Evolutionary conservation across 2,329 filamentous ascomycete species (phyloP).

Genomic region (Aspergillus clavatus): DNA sequence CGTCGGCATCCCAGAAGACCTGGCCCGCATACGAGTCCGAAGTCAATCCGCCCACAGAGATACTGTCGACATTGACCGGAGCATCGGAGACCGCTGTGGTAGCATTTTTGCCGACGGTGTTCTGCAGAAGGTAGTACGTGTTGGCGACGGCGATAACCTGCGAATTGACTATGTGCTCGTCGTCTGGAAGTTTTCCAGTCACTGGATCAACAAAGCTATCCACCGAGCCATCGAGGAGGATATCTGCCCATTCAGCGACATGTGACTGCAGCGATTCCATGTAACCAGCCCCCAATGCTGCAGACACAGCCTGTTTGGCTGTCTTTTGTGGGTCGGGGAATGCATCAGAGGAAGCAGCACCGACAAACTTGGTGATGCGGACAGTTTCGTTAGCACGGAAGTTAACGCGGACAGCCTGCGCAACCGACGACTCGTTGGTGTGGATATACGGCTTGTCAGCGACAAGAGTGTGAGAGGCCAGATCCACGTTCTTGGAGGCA

Average conservation of each 20-base stretch:
- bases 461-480: conserved; percentile 42
- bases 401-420: conserved; percentile 53
- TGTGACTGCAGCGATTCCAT: conserved; percentile 53
- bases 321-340: conserved; percentile 54
- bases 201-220: conserved; percentile 57
- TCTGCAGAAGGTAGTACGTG: conserved; percentile 46
- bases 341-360: conserved; percentile 63
- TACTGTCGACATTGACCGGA: conserved; percentile 56
- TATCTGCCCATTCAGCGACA: conserved; percentile 55
- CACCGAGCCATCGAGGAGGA: conserved; percentile 58
- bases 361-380: conserved; percentile 62
- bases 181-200: conserved; percentile 54
- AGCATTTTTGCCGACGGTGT: conserved; percentile 51
- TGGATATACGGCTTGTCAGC: conserved; percentile 47
- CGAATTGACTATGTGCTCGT: conserved; percentile 53
- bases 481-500: conserved; percentile 37
- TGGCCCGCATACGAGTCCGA: conserved; percentile 64
- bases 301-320: conserved; percentile 52
- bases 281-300: conserved; percentile 52
- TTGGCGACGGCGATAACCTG: conserved; percentile 47
- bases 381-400: conserved; percentile 51
- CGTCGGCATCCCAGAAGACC: conserved; percentile 63
- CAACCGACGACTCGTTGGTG: conserved; percentile 59
- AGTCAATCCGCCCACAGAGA: conserved; percentile 63
- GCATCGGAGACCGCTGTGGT: conserved; percentile 47